Evolutionary conservation across 2,329 filamentous ascomycete species (phyloP), one percentile per base, ranked within the genome.

Genomic region (Colletotrichum noveboracense): DNA sequence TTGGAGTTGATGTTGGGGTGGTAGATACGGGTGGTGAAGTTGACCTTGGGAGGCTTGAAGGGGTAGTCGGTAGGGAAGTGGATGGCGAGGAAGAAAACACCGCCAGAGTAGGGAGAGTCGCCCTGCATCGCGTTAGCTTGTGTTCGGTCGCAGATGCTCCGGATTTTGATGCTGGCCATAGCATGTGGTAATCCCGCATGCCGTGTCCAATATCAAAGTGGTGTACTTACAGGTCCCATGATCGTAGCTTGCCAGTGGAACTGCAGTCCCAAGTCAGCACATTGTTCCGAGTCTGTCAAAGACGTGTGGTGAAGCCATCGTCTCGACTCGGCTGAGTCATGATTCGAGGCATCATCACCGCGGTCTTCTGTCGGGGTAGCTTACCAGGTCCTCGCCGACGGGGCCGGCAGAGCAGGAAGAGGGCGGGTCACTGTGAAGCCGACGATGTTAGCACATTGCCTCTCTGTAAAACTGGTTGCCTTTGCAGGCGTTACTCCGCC

Each of bases 231-330:
- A 86, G 97, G 97, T 88, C 97, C 97, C 97, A 99, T 99, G 86
- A 99, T 99, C 69, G 97, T 99, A 83, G 97, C 97, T 93, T 99
- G 97, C 97, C 97, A 99, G 93, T 98, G 97, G 86, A 99, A 99
- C 96, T 99, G 82, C 82, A 13, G 6, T 38, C 32, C 2, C 28
- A 76, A 76, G 78, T 76, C 66, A 68, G 71, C 61, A 58, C 10
- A 26, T 70, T 56, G 3, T 66, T 58, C 71, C 62, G 10, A 24
- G 14, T 28, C 18, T 21, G 36, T 32, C 18, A 13, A 26, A 21
- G 8, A 13, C 21, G 24, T 38, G 24, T 38, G n/a, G 26, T 71
- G 26, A 66, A 58, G 32, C 18, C 61, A 14, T 60, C 55, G 58
- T 80, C 75, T 78, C 77, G 81, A 80, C 75, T 70, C 76, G 75